A percentile compares a stretch with the other conserved stretches of the same genome.
These are phyloP conservation scores for Candida corydali DNA, from an alignment of 805 yeast genomes.

Conservation along the genomic window DNA sequence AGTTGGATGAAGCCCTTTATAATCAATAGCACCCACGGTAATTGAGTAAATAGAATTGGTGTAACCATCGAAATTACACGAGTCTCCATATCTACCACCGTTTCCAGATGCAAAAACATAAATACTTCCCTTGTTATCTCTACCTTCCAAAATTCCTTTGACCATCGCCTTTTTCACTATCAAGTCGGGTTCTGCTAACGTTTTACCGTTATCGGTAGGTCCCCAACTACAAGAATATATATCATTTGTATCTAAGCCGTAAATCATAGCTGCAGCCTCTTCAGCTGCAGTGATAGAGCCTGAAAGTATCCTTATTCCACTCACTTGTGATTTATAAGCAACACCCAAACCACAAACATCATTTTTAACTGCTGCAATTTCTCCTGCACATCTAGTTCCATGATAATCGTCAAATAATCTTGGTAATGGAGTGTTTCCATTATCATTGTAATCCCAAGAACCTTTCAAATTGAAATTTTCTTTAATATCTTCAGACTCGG, in stretches of 20 bases:
- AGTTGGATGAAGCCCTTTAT: constrained; percentile 78
- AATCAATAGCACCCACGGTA: constrained; percentile 91
- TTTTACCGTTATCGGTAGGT: constrained; percentile 86
- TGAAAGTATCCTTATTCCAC: constrained; percentile 87
- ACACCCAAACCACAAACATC: constrained; percentile 94
- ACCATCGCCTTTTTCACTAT: constrained; percentile 77
- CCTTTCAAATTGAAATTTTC: constrained; percentile 72
- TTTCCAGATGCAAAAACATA: constrained; percentile 97
- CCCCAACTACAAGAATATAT: constrained; percentile 99
- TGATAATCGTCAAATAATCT: constrained; percentile 78
- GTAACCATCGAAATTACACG: constrained; percentile 96
- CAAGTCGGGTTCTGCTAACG: constrained; percentile 80
- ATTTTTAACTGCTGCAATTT: constrained; percentile 86
- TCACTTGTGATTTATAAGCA: constrained; percentile 80
- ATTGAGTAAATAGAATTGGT: constrained; percentile 93
- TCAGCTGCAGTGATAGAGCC: constrained; percentile 78
- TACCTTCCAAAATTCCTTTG: constrained; percentile 81
- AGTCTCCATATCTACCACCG: constrained; percentile 79
- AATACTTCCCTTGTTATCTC: constrained; percentile 75
- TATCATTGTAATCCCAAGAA: constrained; percentile 90
- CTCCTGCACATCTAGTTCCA: constrained; percentile 98
- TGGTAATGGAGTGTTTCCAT: constrained; percentile 74
- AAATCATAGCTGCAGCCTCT: constrained; percentile 85
- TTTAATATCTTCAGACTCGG: constrained; percentile 66
- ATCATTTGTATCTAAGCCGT: constrained; percentile 79